These are phyloP conservation scores for Saturnispora mendoncae DNA, from an alignment of 805 yeast genomes.

Conservation along the genomic window DNA sequence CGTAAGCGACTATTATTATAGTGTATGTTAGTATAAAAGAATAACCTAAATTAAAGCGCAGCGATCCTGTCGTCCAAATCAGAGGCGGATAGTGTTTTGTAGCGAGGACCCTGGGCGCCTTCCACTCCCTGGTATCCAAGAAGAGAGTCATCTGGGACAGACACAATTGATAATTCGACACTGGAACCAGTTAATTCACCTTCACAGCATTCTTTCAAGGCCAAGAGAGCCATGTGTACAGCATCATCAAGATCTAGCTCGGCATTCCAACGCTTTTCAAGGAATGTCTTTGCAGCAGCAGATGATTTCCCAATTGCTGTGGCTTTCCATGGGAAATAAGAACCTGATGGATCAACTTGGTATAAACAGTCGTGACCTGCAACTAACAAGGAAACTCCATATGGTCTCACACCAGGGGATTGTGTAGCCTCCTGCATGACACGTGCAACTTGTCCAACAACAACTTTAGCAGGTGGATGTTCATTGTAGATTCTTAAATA, in stretches of 20 bases:
- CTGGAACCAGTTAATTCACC: conserved; percentile 97
- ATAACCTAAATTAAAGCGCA: conserved; percentile 47
- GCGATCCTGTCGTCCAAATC: conserved; percentile 95
- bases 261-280: conserved; percentile 97
- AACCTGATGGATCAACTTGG: conserved; percentile 97
- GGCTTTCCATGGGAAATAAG: conserved; percentile 99
- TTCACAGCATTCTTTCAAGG: conserved; percentile 92
- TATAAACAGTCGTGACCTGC: conserved; percentile 93
- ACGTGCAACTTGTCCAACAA: conserved; percentile 91
- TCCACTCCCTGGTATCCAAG: conserved; percentile 82
- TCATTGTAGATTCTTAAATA: conserved; percentile 92
- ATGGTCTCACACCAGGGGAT: conserved; percentile 59
- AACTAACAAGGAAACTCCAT: conserved; percentile 86
- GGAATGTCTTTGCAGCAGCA: conserved; percentile 90
- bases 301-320: conserved; percentile 98
- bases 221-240: conserved; percentile 87
- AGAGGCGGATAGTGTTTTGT: conserved; percentile 72
- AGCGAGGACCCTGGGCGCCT: conserved; percentile 79
- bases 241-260: conserved; percentile 97
- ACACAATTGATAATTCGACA: conserved; percentile 83
- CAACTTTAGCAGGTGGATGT: conserved; percentile 90
- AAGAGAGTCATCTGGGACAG: conserved; percentile 70
- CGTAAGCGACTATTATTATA: too few species aligned
- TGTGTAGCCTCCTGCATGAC: conserved; percentile 84
- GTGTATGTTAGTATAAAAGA: not conserved